A percentile compares a stretch with the other conserved stretches of the same genome.
These are phyloP conservation scores for Phtheirospermum japonicum DNA, from an alignment of 257 asterid species.

Conservation along the genomic window DNA sequence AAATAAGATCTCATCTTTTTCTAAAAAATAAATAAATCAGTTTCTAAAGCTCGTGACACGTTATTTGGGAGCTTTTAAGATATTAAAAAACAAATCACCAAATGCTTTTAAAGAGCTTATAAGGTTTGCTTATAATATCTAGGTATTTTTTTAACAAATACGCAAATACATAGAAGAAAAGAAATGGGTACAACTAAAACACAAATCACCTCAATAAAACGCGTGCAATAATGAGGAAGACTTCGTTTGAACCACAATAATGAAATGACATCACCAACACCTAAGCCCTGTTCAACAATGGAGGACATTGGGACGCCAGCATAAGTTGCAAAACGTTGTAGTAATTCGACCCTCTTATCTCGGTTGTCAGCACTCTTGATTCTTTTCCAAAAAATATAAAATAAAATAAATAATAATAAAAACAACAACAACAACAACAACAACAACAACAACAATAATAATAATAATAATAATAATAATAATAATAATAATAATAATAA, in stretches of 20 bases:
- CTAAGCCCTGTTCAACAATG: conserved; percentile 92
- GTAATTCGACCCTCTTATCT: conserved; percentile 92
- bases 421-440: no score
- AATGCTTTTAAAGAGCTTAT: background rate
- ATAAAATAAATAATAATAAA: no score
- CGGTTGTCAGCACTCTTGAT: conserved; percentile 99
- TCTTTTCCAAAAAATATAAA: conserved; percentile 43
- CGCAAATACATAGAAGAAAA: background rate
- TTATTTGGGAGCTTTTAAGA: background rate
- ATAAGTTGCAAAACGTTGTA: conserved; percentile 74
- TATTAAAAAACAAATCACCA: background rate
- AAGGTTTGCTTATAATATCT: background rate
- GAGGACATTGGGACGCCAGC: conserved; percentile 99
- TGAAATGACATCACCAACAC: conserved; percentile 98
- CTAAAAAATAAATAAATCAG: no score
- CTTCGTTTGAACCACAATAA: conserved; percentile 98
- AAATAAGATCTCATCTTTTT: no score
- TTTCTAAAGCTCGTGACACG: background rate
- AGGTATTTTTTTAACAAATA: no score
- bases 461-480: no score
- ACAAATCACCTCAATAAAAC: conserved; percentile 80
- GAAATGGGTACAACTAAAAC: conserved; percentile 11
- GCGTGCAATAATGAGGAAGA: conserved; percentile 94
- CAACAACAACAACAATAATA: no score
- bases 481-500: no score